Evolutionary conservation across 2,329 filamentous ascomycete genomes (phyloP), one percentile per base, ranked within the genome.

Genomic region (Paraconiothyrium brasiliense): DNA sequence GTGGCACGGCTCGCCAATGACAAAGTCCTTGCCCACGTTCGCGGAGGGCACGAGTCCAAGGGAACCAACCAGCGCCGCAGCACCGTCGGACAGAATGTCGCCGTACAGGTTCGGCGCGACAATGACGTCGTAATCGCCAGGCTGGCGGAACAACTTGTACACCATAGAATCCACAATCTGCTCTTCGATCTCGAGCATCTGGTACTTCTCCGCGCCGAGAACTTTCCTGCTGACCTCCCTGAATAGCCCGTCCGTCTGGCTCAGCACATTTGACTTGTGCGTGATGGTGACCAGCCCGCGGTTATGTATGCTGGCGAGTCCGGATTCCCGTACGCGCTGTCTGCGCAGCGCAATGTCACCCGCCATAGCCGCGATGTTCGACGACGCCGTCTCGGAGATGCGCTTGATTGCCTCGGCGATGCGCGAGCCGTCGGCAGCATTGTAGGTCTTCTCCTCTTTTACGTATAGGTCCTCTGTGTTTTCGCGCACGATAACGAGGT

Each of bases 151-250:
- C 60, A 99, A 91, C 85, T 98, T 98, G 88, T 98, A 98, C 61
- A 98, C 93, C 95, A 99, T 99, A 64, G 91, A 94, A 82, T 99
- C 95, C 66, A 99, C 94, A 71, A 99, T 99, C 84, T 99, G 95
- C 85, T 98, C 95, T 81, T 98, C 95, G 58, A 97, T 85, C 46
- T 82, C 82, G 57, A 97, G 83, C 14, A 65, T 58, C 63, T 81
- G 80, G 83, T 92, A 97, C 68, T 83, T 85, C 13, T 86, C 70
- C 55, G 85, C 84, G 32, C 88, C 85, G 9, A 98, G 89, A 4
- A 92, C 92, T 34, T 85, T 84, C 69, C 92, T 89, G 16, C 92
- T 88, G 4, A 92, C 91, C 70, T 90, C 85, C 70, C 95, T 90
- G 89, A 99, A 99, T 51, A 99, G 87, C 35, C 95, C 95, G 81